Conservation (phyloP, 2,329 filamentous ascomycete genomes). For the Diaporthe capsici region DNA sequence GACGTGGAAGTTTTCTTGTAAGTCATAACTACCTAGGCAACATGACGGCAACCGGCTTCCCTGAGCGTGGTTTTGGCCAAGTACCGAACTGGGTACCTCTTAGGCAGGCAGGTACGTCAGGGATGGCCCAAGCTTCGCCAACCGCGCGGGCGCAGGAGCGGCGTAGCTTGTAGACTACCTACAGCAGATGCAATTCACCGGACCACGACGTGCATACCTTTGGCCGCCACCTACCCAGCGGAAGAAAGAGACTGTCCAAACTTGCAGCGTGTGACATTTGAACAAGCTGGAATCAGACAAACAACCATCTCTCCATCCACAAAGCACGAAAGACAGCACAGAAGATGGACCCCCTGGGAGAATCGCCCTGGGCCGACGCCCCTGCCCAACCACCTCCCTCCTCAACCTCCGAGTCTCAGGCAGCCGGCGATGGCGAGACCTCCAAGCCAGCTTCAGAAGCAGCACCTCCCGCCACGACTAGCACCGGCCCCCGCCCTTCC, state of each 20-base stretch:
- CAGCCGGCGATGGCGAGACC: constrained; percentile 48
- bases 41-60: not conserved
- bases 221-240: not conserved
- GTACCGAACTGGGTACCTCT: not conserved
- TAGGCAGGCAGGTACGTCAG: constrained; percentile 33
- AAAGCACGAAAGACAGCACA: not conserved
- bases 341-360: constrained; percentile 63
- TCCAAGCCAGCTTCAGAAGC: constrained; percentile 49
- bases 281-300: not conserved
- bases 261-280: not conserved
- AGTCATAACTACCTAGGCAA: not conserved
- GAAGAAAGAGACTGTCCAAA: not conserved
- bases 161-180: constrained; percentile 16
- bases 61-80: not conserved
- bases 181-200: constrained; percentile 3
- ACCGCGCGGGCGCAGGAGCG: not conserved
- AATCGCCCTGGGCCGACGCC: constrained; percentile 69
- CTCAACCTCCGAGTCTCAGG: constrained; percentile 49
- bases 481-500: constrained; percentile 55
- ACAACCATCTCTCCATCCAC: not conserved
- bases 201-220: not conserved
- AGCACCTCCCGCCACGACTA: constrained; percentile 46
- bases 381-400: constrained; percentile 46
- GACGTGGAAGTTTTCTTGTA: no score
- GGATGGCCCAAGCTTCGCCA: constrained; percentile 35